Percentiles rank a stretch among this genome's conserved stretches.
Conservation (phyloP, 2,329 filamentous ascomycete species). For the Gaeumannomyces sp. region DNA sequence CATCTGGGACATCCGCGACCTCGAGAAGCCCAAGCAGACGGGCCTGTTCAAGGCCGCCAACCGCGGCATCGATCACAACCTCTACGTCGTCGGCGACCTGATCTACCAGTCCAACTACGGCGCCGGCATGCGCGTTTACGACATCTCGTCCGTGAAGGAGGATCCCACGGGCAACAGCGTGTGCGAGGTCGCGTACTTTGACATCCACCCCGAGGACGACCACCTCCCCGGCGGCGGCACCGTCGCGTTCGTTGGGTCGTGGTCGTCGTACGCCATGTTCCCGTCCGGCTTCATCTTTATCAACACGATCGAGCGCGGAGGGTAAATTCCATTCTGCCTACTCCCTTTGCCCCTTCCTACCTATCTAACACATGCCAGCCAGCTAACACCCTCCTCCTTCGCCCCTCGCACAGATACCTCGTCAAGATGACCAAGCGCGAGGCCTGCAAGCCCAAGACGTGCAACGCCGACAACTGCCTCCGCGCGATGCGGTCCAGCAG, state of each 20-base stretch:
- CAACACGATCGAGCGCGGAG: constrained; percentile 42
- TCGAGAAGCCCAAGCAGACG: constrained; percentile 35
- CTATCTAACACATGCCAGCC: background rate
- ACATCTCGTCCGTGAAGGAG: constrained; percentile 24
- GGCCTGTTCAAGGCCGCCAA: constrained; percentile 32
- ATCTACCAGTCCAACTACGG: constrained; percentile 41
- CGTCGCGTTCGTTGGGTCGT: constrained; percentile 33
- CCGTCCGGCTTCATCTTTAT: constrained; percentile 31
- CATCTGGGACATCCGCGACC: constrained; percentile 40
- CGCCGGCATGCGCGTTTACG: constrained; percentile 32
- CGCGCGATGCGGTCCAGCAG: constrained; percentile 28
- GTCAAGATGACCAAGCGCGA: constrained; percentile 3
- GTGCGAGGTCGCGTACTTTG: constrained; percentile 39
- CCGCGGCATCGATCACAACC: constrained; percentile 38
- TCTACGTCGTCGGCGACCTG: constrained; percentile 34
- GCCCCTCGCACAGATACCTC: background rate
- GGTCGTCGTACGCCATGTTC: constrained; percentile 40
- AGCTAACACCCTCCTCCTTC: background rate
- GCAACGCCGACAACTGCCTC: constrained; percentile 30
- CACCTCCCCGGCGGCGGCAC: constrained; percentile 26
- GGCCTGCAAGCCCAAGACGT: background rate
- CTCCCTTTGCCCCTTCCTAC: background rate
- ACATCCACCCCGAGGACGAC: constrained; percentile 42
- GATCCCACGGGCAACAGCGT: constrained; percentile 32
- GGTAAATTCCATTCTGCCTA: constrained; percentile 1